phyloP scores from a whole-genome alignment of 192 early-diverging fungal species.

The Geranomyces variabilis region DNA sequence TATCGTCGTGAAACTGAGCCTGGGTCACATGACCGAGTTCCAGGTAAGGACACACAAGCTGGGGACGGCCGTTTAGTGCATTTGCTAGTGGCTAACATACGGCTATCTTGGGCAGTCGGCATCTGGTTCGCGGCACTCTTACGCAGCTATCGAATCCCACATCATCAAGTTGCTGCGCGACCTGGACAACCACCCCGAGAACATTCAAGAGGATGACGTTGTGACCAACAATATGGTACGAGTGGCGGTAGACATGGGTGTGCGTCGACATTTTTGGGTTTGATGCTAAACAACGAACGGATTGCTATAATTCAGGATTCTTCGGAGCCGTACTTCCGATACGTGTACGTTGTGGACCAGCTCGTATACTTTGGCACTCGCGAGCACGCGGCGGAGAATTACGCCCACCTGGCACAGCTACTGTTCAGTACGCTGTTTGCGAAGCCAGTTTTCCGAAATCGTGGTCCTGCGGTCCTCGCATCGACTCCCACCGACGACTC shows the following conservation, averaged over 20 bases:
- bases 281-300: no score
- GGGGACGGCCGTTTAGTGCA: no score
- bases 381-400: conserved; percentile 71
- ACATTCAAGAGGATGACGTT: not conserved
- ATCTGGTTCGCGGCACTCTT: conserved; percentile 69
- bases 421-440: conserved; percentile 63
- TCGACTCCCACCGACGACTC: conserved; percentile 15
- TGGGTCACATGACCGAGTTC: conserved; percentile 71
- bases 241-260: not conserved
- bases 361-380: conserved; percentile 76
- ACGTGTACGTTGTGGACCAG: conserved; percentile 75
- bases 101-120: conserved; percentile 53
- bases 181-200: conserved; percentile 42
- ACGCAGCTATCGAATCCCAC: conserved; percentile 64
- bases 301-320: conserved; percentile 14
- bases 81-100: no score
- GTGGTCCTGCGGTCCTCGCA: conserved; percentile 40
- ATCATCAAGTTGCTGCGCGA: conserved; percentile 66
- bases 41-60: conserved; percentile 54
- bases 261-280: no score
- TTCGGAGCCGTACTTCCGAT: conserved; percentile 66
- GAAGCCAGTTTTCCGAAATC: conserved; percentile 57
- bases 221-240: conserved; percentile 1
- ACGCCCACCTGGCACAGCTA: conserved; percentile 67
- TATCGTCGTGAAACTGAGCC: conserved; percentile 66